Conservation (phyloP, 148 eudicot genomes). For the Rhododendron griersonianum region DNA sequence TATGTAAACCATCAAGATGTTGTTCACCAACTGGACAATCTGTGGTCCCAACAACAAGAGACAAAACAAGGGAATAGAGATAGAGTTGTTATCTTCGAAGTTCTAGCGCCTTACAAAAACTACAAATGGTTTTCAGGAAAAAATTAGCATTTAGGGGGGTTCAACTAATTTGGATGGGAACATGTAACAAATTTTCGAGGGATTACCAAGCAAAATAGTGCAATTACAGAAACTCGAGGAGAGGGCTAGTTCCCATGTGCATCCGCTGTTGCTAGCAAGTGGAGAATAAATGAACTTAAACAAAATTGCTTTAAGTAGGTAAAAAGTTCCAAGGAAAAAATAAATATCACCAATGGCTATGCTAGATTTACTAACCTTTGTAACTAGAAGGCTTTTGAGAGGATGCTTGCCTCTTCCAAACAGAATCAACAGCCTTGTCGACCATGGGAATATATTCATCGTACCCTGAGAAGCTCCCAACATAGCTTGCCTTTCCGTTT, state of each 20-base stretch:
- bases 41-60: not conserved
- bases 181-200: not conserved
- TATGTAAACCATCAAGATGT: not conserved
- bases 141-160: not conserved
- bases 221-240: not conserved
- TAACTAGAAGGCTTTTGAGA: constrained; percentile 37
- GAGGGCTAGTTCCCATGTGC: not conserved
- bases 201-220: not conserved
- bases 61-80: not conserved
- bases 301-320: not conserved
- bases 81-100: not conserved
- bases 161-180: not conserved
- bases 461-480: constrained; percentile 62
- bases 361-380: constrained; percentile 46
- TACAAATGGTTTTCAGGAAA: not conserved
- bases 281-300: not conserved
- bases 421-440: constrained; percentile 93
- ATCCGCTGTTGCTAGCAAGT: not conserved
- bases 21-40: not conserved
- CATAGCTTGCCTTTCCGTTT: constrained; percentile 53
- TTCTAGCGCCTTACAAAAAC: not conserved
- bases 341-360: not conserved
- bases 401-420: constrained; percentile 71
- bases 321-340: not conserved
- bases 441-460: constrained; percentile 98